Evolutionary conservation across 139 green algal species (phyloP).

Genomic region (Micractinium conductrix): DNA sequence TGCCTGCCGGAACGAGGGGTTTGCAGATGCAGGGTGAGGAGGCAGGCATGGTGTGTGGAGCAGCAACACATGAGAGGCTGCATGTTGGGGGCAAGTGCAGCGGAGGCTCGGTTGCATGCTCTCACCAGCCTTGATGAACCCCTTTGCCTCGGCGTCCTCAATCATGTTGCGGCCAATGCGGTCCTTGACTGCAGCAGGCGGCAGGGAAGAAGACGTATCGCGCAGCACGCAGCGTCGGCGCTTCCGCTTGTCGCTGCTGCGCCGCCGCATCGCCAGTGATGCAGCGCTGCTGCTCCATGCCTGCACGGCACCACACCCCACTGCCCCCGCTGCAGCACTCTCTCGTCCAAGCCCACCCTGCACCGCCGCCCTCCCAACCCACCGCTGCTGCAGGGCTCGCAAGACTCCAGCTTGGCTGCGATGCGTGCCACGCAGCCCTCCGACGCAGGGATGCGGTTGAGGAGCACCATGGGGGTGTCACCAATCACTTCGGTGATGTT

Average conservation of each 20-base stretch:
- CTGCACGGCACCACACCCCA: too few relatives aligned
- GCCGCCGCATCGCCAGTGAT: too few relatives aligned
- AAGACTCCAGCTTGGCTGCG: slow-evolving; percentile 49
- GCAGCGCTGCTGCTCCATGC: too few relatives aligned
- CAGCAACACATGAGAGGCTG: too few relatives aligned
- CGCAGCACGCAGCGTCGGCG: too few relatives aligned
- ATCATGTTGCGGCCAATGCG: slow-evolving; percentile 89
- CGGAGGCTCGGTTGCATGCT: too few relatives aligned
- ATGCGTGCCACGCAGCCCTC: slow-evolving; percentile 49
- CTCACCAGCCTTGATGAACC: slow-evolving; percentile 81
- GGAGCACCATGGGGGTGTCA: slow-evolving; percentile 96
- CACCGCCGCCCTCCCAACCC: background rate
- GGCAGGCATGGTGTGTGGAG: background rate
- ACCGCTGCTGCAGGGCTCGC: slow-evolving; percentile 47
- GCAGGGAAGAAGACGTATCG: too few relatives aligned
- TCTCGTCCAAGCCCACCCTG: too few relatives aligned
- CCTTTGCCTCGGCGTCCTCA: slow-evolving; percentile 78
- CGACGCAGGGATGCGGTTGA: slow-evolving; percentile 66
- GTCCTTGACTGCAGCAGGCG: slow-evolving; percentile 76
- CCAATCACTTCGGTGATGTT: slow-evolving; percentile 75
- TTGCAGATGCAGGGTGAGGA: background rate
- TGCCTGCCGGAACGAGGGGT: background rate
- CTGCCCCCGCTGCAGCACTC: too few relatives aligned
- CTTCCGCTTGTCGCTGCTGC: too few relatives aligned
- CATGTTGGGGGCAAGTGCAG: too few relatives aligned